phyloP scores from a whole-genome alignment of 2,329 filamentous ascomycete species.

The Penicillium brevicompactum region DNA sequence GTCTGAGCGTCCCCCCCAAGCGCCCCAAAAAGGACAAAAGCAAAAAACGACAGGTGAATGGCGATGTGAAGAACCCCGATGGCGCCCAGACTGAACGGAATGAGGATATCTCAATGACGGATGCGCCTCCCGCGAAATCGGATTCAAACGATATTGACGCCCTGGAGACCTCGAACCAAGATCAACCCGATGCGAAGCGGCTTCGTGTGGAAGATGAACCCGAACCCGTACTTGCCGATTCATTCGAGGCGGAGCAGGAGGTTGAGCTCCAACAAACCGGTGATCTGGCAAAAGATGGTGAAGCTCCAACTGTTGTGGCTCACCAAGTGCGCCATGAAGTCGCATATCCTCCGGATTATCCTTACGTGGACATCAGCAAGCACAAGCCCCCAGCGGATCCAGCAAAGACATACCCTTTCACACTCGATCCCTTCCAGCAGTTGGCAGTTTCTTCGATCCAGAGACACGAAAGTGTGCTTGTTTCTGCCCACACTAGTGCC shows the following conservation, averaged over 20 bases:
- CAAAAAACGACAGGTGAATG: slow-evolving; percentile 87
- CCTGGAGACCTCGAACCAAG: slow-evolving; percentile 20
- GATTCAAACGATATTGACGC: slow-evolving; percentile 19
- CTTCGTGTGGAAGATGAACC: slow-evolving; percentile 61
- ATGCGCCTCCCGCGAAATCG: slow-evolving; percentile 21
- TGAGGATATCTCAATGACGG: slow-evolving; percentile 25
- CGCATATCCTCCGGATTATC: slow-evolving; percentile 88
- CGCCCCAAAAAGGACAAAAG: slow-evolving; percentile 60
- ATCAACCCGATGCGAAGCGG: slow-evolving; percentile 49
- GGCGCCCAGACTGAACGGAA: slow-evolving; percentile 33
- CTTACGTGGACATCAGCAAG: slow-evolving; percentile 91
- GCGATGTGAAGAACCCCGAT: slow-evolving; percentile 64
- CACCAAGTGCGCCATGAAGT: slow-evolving; percentile 99
- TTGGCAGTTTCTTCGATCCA: slow-evolving; percentile 94
- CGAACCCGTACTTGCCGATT: slow-evolving; percentile 84
- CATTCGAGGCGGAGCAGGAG: slow-evolving; percentile 92
- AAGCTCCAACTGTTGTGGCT: slow-evolving; percentile 70
- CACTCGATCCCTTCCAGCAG: slow-evolving; percentile 95
- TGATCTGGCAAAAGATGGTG: slow-evolving; percentile 65
- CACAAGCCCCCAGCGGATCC: slow-evolving; percentile 89
- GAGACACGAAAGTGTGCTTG: slow-evolving; percentile 91
- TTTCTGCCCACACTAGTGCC: slow-evolving; percentile 95
- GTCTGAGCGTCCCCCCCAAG: slow-evolving; percentile 34
- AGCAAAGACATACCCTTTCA: slow-evolving; percentile 82
- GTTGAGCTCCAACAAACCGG: slow-evolving; percentile 82